Percentiles rank a stretch among this genome's conserved stretches.
Conservation (phyloP, 2,329 filamentous ascomycete genomes). For the Drechslerella dactyloides region DNA sequence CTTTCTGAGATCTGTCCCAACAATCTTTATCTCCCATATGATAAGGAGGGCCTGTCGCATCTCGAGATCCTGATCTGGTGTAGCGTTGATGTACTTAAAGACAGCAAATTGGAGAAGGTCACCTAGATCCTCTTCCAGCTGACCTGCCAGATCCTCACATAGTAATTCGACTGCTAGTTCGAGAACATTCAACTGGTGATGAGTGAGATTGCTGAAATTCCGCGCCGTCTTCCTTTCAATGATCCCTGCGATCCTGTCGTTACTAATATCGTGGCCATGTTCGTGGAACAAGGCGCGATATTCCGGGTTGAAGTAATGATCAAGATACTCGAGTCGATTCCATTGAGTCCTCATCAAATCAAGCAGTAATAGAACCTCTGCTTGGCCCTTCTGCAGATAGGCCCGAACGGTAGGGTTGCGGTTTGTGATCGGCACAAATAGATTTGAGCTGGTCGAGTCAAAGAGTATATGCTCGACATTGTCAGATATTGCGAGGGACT, state of each 20-base stretch:
- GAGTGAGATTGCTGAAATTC: conserved; percentile 15
- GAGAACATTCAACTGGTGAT: conserved; percentile 13
- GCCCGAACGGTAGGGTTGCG: background rate
- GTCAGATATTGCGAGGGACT: background rate
- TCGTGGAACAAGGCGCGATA: background rate
- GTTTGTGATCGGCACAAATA: background rate
- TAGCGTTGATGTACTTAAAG: conserved; percentile 22
- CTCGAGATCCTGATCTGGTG: background rate
- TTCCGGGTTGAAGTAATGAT: conserved; percentile 2
- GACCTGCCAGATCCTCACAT: background rate
- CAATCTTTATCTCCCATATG: conserved; percentile 27
- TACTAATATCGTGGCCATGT: background rate
- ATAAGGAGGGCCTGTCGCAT: conserved; percentile 22
- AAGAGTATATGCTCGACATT: conserved; percentile 1
- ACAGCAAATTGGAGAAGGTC: conserved; percentile 25
- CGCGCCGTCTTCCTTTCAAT: background rate
- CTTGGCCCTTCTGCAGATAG: background rate
- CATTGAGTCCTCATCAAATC: conserved; percentile 34
- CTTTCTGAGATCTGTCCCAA: background rate
- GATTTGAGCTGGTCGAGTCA: background rate
- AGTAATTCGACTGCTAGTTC: conserved; percentile 1
- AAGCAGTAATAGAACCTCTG: conserved; percentile 5
- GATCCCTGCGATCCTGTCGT: conserved; percentile 3
- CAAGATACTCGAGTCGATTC: conserved; percentile 9
- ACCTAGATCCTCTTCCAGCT: conserved; percentile 17